Percentiles rank a stretch among this genome's conserved stretches.
Evolutionary conservation across 2,329 filamentous ascomycete genomes (phyloP).

Genomic region (Mycosphaerella sp.): DNA sequence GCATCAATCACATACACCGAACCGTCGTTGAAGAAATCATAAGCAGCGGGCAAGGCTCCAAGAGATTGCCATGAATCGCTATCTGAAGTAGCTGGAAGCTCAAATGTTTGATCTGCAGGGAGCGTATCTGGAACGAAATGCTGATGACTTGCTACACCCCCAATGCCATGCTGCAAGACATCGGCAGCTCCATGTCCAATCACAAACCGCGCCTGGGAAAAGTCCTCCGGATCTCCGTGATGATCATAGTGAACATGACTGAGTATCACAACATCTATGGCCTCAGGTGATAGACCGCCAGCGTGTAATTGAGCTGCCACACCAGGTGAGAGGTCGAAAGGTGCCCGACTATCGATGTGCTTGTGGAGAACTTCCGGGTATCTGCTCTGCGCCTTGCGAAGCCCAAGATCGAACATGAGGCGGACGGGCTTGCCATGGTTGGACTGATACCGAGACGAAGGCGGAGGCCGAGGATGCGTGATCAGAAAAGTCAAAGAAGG

Average conservation of each 20-base stretch:
- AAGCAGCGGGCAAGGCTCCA: conserved; percentile 40
- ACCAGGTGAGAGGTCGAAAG: conserved; percentile 43
- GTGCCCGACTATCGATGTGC: conserved; percentile 44
- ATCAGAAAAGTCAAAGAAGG: conserved; percentile 52
- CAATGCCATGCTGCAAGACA: conserved; percentile 35
- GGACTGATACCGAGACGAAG: conserved; percentile 5
- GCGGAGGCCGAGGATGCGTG: conserved; percentile 37
- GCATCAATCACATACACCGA: conserved; percentile 45
- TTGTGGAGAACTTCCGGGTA: conserved; percentile 43
- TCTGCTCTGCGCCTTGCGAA: conserved; percentile 41
- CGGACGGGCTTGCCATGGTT: conserved; percentile 26
- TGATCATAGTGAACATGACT: conserved; percentile 55
- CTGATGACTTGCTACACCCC: conserved; percentile 34
- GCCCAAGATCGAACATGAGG: conserved; percentile 51
- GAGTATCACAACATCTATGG: conserved; percentile 42
- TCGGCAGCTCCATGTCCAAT: conserved; percentile 46
- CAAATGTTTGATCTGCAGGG: conserved; percentile 38
- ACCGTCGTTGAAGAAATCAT: conserved; percentile 47
- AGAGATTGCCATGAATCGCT: conserved; percentile 39
- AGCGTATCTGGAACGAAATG: conserved; percentile 43
- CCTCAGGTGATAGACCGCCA: conserved; percentile 35
- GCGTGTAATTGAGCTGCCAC: conserved; percentile 36
- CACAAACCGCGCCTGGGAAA: conserved; percentile 44
- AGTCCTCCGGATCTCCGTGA: conserved; percentile 51
- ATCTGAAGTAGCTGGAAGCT: conserved; percentile 36